A percentile compares a stretch with the other conserved stretches of the same genome.
Evolutionary conservation across 169 alveolate genomes (phyloP).

Genomic region (Besnoitia besnoiti): DNA sequence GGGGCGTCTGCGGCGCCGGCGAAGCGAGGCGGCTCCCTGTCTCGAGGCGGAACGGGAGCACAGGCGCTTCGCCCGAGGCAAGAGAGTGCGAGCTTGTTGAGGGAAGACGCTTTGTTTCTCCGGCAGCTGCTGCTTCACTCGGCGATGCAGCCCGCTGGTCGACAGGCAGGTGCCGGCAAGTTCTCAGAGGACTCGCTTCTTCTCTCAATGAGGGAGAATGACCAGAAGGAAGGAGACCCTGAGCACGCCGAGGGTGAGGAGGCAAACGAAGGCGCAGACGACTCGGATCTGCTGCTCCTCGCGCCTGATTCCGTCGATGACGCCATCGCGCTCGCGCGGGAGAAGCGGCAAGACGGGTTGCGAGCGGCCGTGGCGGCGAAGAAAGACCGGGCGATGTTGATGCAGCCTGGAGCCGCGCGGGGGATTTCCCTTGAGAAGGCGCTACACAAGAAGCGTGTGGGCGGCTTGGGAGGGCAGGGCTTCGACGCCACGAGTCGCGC

Average conservation of each 20-base stretch:
- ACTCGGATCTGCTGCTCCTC: not conserved
- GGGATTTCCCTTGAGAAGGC: conserved; percentile 67
- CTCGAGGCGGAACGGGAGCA: not conserved
- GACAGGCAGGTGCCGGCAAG: not conserved
- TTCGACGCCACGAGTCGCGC: conserved; percentile 55
- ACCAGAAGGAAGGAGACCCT: not conserved
- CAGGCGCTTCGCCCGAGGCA: not conserved
- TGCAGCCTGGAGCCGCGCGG: conserved; percentile 64
- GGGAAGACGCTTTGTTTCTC: not conserved
- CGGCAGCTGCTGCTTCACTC: not conserved
- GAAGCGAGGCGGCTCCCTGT: not conserved
- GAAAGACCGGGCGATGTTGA: conserved; percentile 29
- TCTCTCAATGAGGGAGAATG: not conserved
- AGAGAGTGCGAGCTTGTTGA: not conserved
- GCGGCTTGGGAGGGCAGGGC: conserved; percentile 12
- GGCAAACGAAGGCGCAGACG: not conserved
- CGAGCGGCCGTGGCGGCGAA: conserved; percentile 19
- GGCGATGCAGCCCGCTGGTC: not conserved
- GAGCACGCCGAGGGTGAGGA: not conserved
- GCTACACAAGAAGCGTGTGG: not conserved
- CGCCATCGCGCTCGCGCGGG: conserved; percentile 9
- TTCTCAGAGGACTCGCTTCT: not conserved
- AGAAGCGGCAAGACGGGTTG: not conserved
- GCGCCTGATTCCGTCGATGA: not conserved
- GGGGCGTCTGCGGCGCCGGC: conserved; percentile 5